These are phyloP conservation scores for Camelina neglecta DNA, from an alignment of 345 rosid species.

Conservation along the genomic window DNA sequence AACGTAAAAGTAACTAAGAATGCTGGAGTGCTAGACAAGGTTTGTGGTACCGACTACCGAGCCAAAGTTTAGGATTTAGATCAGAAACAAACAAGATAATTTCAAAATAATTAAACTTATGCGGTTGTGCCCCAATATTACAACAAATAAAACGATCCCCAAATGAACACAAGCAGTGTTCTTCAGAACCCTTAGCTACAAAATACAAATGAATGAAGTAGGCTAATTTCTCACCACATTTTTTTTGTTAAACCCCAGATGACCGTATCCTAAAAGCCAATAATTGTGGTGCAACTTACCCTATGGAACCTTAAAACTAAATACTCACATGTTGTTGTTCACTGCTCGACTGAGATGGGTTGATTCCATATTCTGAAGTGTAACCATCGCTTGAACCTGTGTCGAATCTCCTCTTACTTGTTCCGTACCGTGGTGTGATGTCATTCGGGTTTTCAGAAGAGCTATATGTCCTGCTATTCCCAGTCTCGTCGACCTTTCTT, in stretches of 20 bases:
- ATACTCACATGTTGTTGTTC: constrained; percentile 36
- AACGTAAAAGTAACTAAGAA: no score
- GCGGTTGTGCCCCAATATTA: constrained; percentile 4
- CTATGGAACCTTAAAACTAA: neutral
- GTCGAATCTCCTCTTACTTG: constrained; percentile 51
- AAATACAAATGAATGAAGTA: constrained; percentile 33
- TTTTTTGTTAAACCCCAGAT: neutral
- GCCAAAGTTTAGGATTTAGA: no score
- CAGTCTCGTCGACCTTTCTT: constrained; percentile 53
- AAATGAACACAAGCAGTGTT: constrained; percentile 27
- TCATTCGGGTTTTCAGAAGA: constrained; percentile 55
- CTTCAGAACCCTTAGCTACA: constrained; percentile 17
- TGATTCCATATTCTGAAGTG: constrained; percentile 65
- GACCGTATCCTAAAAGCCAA: neutral
- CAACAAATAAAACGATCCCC: constrained; percentile 3
- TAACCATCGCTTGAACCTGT: constrained; percentile 46
- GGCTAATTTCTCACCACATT: constrained; percentile 5
- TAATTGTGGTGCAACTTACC: neutral
- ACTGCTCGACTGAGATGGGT: constrained; percentile 62
- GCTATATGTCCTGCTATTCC: constrained; percentile 43
- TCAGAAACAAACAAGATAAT: neutral
- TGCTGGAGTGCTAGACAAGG: no score
- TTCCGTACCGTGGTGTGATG: constrained; percentile 36
- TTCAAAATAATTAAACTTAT: neutral
- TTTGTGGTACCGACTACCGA: no score